Percentiles rank a stretch among this genome's conserved stretches.
Evolutionary conservation across 2,329 filamentous ascomycete genomes (phyloP).

Genomic region (Nectriaceae sp.): DNA sequence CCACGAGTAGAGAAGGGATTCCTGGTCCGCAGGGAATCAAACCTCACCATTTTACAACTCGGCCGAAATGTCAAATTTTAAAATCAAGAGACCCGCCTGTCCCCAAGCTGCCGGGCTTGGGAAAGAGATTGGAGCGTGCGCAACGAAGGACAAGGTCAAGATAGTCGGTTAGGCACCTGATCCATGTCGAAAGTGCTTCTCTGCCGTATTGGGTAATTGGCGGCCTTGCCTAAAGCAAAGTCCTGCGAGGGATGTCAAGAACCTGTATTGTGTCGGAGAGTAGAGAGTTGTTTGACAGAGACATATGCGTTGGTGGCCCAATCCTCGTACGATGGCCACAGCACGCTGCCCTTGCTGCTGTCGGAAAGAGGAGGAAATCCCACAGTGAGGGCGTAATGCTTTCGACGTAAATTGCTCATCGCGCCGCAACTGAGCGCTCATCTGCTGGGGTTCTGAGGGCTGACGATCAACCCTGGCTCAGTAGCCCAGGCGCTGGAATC

Average conservation of each 20-base stretch:
- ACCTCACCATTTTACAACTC: slow-evolving; percentile 15
- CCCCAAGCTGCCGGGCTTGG: slow-evolving; percentile 14
- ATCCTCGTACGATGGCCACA: slow-evolving; percentile 25
- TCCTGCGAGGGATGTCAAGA: slow-evolving; percentile 1
- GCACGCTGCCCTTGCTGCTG: slow-evolving; percentile 4
- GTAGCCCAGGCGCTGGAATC: slow-evolving; percentile 5
- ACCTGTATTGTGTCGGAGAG: not conserved
- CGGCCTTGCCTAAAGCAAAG: slow-evolving; percentile 1
- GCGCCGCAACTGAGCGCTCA: slow-evolving; percentile 17
- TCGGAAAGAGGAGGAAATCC: slow-evolving; percentile 5
- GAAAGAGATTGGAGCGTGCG: slow-evolving; percentile 21
- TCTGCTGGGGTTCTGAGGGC: slow-evolving; percentile 11
- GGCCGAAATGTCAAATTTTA: slow-evolving; percentile 17
- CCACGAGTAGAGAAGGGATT: not conserved
- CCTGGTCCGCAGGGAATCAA: not conserved
- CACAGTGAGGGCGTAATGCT: not conserved
- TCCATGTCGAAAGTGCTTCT: slow-evolving; percentile 12
- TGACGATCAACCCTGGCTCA: slow-evolving; percentile 11
- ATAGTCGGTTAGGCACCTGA: slow-evolving; percentile 3
- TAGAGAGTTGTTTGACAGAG: slow-evolving; percentile 8
- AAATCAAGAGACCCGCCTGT: slow-evolving; percentile 16
- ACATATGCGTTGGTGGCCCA: slow-evolving; percentile 19
- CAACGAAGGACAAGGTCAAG: slow-evolving; percentile 8
- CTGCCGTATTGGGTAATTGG: slow-evolving; percentile 12
- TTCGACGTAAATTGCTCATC: slow-evolving; percentile 17